Evolutionary conservation across 371 early-diverging fungal genomes (phyloP).

Genomic region (Mucor piriformis): DNA sequence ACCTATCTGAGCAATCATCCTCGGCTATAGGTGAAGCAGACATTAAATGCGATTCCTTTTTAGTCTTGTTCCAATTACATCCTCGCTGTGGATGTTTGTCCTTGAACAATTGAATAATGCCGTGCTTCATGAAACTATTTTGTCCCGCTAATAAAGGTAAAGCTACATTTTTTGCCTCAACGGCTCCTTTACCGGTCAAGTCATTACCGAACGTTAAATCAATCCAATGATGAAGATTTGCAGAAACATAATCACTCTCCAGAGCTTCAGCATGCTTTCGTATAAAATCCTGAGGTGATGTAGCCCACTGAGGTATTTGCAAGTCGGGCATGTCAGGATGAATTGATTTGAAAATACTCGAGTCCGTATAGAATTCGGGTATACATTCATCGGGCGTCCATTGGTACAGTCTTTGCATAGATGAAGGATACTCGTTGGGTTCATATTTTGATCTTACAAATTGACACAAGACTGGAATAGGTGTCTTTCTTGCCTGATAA

Average conservation of each 20-base stretch:
- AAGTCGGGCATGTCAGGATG: constrained; percentile 74
- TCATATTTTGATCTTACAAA: constrained; percentile 74
- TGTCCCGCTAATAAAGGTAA: constrained; percentile 66
- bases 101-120: constrained; percentile 75
- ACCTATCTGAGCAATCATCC: neutral
- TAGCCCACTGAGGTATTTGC: constrained; percentile 69
- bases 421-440: constrained; percentile 72
- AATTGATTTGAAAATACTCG: constrained; percentile 65
- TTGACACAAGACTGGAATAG: constrained; percentile 69
- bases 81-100: constrained; percentile 72
- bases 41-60: neutral
- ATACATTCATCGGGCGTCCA: constrained; percentile 83
- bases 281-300: constrained; percentile 71
- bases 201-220: constrained; percentile 85
- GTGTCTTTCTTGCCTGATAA: constrained; percentile 67
- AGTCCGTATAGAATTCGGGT: constrained; percentile 73
- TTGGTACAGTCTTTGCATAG: constrained; percentile 63
- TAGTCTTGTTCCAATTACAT: constrained; percentile 48
- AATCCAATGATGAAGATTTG: constrained; percentile 80
- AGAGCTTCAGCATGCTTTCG: constrained; percentile 68
- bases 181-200: constrained; percentile 74
- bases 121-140: constrained; percentile 74
- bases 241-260: constrained; percentile 82
- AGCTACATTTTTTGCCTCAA: constrained; percentile 76
- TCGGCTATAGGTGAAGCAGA: neutral